Evolutionary conservation across 2,329 filamentous ascomycete species (phyloP).

Genomic region (Penicillium corylophilum): DNA sequence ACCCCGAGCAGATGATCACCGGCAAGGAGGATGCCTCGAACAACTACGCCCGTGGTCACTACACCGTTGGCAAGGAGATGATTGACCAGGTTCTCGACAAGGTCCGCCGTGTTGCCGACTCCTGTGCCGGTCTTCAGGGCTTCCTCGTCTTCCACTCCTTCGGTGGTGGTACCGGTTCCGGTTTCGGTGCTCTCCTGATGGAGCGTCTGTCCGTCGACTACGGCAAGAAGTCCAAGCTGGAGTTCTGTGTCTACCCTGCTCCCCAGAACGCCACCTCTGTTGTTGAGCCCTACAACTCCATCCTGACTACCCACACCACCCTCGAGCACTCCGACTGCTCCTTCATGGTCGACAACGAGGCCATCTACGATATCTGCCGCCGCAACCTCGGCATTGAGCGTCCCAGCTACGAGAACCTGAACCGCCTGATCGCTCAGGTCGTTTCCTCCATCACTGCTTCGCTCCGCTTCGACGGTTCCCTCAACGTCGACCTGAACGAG

Average conservation of each 20-base stretch:
- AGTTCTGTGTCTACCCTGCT: conserved; percentile 98
- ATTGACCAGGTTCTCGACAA: conserved; percentile 98
- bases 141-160: conserved; percentile 99
- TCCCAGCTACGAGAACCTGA: conserved; percentile 97
- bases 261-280: conserved; percentile 96
- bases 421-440: conserved; percentile 97
- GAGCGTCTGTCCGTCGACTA: conserved; percentile 98
- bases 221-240: conserved; percentile 99
- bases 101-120: conserved; percentile 94
- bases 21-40: conserved; percentile 99
- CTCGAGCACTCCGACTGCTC: conserved; percentile 99
- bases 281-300: conserved; percentile 99
- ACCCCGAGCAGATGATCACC: conserved; percentile 99
- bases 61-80: conserved; percentile 99
- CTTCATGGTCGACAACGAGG: conserved; percentile 99
- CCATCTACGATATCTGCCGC: conserved; percentile 99
- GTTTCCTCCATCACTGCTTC: conserved; percentile 98
- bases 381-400: conserved; percentile 96
- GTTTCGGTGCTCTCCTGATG: conserved; percentile 97
- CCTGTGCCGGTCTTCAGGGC: conserved; percentile 95
- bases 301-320: conserved; percentile 97
- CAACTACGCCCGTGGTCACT: conserved; percentile 99
- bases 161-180: conserved; percentile 96
- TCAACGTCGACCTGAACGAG: conserved; percentile 99
- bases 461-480: conserved; percentile 95